Conservation (phyloP, 192 early-diverging fungal genomes). For the Coemansia guatemalensis region DNA sequence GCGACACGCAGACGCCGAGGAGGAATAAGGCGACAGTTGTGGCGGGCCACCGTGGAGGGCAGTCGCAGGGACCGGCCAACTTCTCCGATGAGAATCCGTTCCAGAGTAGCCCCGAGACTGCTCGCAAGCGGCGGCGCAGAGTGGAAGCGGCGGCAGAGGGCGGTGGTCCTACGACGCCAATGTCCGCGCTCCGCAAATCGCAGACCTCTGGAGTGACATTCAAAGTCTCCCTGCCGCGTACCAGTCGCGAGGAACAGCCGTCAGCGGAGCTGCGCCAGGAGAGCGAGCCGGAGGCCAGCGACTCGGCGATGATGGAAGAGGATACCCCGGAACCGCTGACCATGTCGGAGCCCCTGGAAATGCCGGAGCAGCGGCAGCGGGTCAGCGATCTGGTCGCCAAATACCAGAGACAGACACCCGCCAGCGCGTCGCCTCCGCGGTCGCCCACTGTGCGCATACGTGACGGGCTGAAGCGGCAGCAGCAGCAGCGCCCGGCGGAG, state of each 20-base stretch:
- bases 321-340: conserved; percentile 8
- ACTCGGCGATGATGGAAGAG: conserved; percentile 6
- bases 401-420: conserved; percentile 20
- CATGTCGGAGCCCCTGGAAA: neutral
- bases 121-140: conserved; percentile 42
- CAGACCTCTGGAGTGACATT: conserved; percentile 42
- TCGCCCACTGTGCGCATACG: conserved; percentile 28
- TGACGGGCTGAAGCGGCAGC: conserved; percentile 9
- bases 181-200: conserved; percentile 52
- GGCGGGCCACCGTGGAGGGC: neutral
- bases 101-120: conserved; percentile 46
- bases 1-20: neutral
- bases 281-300: neutral
- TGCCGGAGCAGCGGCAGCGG: conserved; percentile 5
- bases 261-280: neutral
- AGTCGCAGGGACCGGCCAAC: conserved; percentile 10
- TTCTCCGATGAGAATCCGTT: conserved; percentile 55
- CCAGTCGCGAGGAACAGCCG: neutral
- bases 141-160: neutral
- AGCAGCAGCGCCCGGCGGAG: neutral
- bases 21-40: neutral
- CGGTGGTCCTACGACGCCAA: conserved; percentile 22
- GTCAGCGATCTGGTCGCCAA: conserved; percentile 29
- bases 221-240: conserved; percentile 31
- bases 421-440: neutral